Base-by-base conservation (phyloP, 1,284 basidiomycete genomes). In the Trichosporon sp. region DNA sequence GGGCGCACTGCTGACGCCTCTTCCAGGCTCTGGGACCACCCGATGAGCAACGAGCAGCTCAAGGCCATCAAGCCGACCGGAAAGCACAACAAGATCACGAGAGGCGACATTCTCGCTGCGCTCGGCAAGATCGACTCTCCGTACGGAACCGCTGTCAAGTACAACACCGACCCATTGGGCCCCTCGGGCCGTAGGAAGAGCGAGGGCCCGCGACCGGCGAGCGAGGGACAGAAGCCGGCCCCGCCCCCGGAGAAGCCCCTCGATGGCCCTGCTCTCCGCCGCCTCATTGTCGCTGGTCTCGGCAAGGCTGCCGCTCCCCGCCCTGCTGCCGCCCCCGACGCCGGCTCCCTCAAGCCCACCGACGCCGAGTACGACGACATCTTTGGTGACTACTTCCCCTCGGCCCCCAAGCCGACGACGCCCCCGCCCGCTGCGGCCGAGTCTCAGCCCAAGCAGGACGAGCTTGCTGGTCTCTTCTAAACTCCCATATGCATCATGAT, bases 41-140 rank as follows among this genome's bases (percentile, higher is more conserved):
- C 49, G 25, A 31, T 54, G 49, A 54, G 25, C 25, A n/a, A 14
- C 49, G 27, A 54, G 49, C 72, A 80, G 67, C 77, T 81, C 58
- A 68, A 70, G 25, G 75, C 77, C 59, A 76, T 83, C 69, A 82
- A 83, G 69, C 79, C 90, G 31, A 92, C 91, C 4, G 92, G 92
- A 63, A 82, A 89, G 57, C 85, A 90, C 56, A 92, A 92, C 16
- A 93, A 92, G 89, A 78, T 95, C 66, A 95, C 92, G 56, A 93
- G 93, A 78, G 92, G 92, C 9, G 92, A 95, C 75, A 87, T 95
- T 1, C 84, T 95, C 33, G 82, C 89, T 5, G 88, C 87, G 75
- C 82, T 94, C 13, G 92, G 92, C 33, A 87, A 88, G 77, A 70
- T 80, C 60, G 70, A 71, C 68, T 79, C 71, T 59, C 89, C 90